A percentile compares a stretch with the other conserved stretches of the same genome.
phyloP scores from a whole-genome alignment of 2,329 filamentous ascomycete genomes.

The Fusarium papillatum region DNA sequence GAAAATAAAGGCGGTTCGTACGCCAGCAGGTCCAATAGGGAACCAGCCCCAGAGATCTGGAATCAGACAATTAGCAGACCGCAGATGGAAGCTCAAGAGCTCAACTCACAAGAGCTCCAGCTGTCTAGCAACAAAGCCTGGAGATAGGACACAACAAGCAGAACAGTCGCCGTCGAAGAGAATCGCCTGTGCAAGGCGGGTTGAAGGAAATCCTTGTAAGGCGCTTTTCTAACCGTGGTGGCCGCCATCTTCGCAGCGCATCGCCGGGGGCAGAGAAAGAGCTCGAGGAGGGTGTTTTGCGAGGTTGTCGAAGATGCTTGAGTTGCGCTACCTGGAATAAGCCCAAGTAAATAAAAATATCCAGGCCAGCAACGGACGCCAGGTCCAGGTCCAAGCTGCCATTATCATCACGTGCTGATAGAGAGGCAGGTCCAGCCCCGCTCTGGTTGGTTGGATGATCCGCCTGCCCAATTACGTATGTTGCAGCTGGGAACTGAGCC shows the following conservation, averaged over 20 bases:
- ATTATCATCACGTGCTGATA: conserved; percentile 49
- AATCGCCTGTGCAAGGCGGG: conserved; percentile 91
- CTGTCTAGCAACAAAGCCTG: conserved; percentile 79
- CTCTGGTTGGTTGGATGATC: conserved; percentile 16
- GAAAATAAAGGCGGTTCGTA: conserved; percentile 83
- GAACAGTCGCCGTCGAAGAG: conserved; percentile 78
- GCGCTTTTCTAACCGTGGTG: conserved; percentile 67
- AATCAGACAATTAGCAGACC: conserved; percentile 10
- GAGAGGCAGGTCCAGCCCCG: conserved; percentile 26
- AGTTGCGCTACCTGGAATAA: conserved; percentile 23
- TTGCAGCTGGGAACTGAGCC: conserved; percentile 36
- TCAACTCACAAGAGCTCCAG: conserved; percentile 75
- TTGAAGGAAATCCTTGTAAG: conserved; percentile 92
- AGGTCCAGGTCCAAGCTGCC: conserved; percentile 28
- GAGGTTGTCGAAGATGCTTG: conserved; percentile 30
- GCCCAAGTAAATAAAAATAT: conserved; percentile 51
- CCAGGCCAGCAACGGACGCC: conserved; percentile 48
- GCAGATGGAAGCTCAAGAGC: neutral
- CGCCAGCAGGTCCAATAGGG: conserved; percentile 80
- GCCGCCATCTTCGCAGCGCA: conserved; percentile 65
- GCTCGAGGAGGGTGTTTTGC: conserved; percentile 27
- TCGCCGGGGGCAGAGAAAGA: conserved; percentile 50
- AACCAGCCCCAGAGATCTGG: conserved; percentile 90
- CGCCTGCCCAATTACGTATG: conserved; percentile 45
- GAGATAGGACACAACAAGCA: conserved; percentile 79